These are phyloP conservation scores for Thermochaetoides thermophila DNA, from an alignment of 495 filamentous ascomycete genomes.

Conservation along the genomic window DNA sequence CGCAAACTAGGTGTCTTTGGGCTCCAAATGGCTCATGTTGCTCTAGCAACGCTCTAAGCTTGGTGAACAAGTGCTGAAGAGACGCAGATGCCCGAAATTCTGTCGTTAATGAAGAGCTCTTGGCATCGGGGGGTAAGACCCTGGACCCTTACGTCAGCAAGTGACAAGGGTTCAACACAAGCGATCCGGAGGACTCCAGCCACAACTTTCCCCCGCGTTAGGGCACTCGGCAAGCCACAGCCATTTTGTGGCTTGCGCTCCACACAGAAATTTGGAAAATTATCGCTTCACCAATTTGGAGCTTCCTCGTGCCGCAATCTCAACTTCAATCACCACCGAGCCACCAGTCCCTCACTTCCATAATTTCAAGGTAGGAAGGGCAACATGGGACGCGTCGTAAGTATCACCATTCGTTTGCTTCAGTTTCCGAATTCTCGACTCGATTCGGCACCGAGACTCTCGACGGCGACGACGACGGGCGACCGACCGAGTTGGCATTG, in stretches of 20 bases:
- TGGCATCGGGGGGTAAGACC: too few relatives aligned
- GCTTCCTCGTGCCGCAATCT: constrained; percentile 16
- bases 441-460: constrained; percentile 6
- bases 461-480: constrained; percentile 5
- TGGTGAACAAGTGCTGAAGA: too few relatives aligned
- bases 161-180: background rate
- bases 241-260: constrained; percentile 16
- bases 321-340: constrained; percentile 13
- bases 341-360: constrained; percentile 20
- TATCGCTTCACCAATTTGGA: constrained; percentile 18
- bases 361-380: constrained; percentile 20
- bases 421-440: constrained; percentile 6
- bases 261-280: constrained; percentile 28
- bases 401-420: constrained; percentile 14
- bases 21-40: too few relatives aligned
- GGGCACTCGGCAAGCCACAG: constrained; percentile 17
- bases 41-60: too few relatives aligned
- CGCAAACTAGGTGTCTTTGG: too few relatives aligned
- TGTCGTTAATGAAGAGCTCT: too few relatives aligned
- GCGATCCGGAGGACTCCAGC: too few relatives aligned
- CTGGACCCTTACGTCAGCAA: constrained; percentile 5
- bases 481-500: too few relatives aligned
- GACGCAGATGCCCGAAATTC: too few relatives aligned
- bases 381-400: constrained; percentile 40
- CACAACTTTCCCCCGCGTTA: constrained; percentile 20